Evolutionary conservation across 257 asterid genomes (phyloP), one percentile per base, ranked within the genome.

Genomic region (Cinchona pubescens): DNA sequence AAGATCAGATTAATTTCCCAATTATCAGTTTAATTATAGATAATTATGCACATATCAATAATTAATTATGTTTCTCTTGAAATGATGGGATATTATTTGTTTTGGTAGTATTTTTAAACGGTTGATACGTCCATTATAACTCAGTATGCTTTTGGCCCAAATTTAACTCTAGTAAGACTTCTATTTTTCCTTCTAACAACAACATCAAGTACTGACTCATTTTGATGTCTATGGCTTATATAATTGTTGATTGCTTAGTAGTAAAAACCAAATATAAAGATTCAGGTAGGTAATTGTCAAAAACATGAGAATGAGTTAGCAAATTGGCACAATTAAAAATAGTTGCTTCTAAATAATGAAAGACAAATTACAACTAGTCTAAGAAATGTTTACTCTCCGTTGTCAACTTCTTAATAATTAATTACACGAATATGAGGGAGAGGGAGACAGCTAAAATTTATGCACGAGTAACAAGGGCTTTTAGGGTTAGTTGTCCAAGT

Each of bases 201-300:
- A 34, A 59, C 64, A 59, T 59, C 64, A 59, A 58, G 12, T n/a
- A n/a, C n/a, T 30, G 67, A 61, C 67, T 61, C 67, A 30, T 30
- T 61, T 29, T 61, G 40, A 61, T 61, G 67, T 30, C 67, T 30
- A 61, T 5, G 38, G 23, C 67, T 27, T 29, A n/a, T n/a, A n/a
- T n/a, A 30, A 12, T 61, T 60, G 5, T 32, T 13, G 21, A 29
- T 60, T 60, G 66, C 66, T 60, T 8, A 30, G 11, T 58, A 27
- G 11, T 58, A 58, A 9, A n/a, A 11, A 5, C 60, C 60, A 21
- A 21, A n/a, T n/a, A n/a, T n/a, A 15, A 53, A 12, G 25, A 9
- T 58, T 11, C 9, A 9, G 34, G 16, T n/a, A 8, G 32, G 11
- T 8, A 27, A 27, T 27, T 8, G 18, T 58, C 32, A 25, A 58